Evolutionary conservation across 2,329 filamentous ascomycete species (phyloP), one percentile per base, ranked within the genome.

Genomic region (Trichophyton verrucosum): DNA sequence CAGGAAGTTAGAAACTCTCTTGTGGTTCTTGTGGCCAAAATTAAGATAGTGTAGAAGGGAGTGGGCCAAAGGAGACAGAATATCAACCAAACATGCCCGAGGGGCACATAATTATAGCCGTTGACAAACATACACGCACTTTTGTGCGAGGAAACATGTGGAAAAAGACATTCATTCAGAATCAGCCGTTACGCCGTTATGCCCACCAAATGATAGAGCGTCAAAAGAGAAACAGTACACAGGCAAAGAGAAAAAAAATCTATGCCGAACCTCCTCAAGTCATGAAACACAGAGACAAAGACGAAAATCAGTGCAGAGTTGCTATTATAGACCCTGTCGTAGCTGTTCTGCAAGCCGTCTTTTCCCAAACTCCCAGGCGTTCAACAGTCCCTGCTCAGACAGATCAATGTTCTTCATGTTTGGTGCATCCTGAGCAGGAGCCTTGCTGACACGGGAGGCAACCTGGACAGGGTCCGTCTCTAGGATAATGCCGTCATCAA

Each of bases 401-500:
- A 97, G 84, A 73, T 97, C 92, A 75, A 97, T 92, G 72, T 88
- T 89, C 80, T 94, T 90, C 74, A 96, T 84, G 71, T 91, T 90
- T 7, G 83, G 81, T 68, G 91, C 86, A 77, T 99, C 94, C 70
- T 95, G 88, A 47, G 87, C 86, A 8, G 94, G 94, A 46, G 94
- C 91, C 74, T 87, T 87, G 81, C 89, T 96, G 69, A 97, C 94
- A 67, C 94, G 82, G 72, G 91, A 91, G 57, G 92, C 87, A 66
- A 99, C 89, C 69, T 96, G 88, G 65, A 94, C 92, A 0, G 94
- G 91, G 73, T 99, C 94, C 0, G 92, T 97, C 78, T 99, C 94
- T 64, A 99, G 84, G 68, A 99, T 92, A 72, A 97, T 95, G 63
- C 94, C 94, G 71, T 95, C 91, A 75, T 96, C 91, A 60, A 95